These are phyloP conservation scores for Lagerstroemia speciosa DNA, from an alignment of 345 rosid species.

Conservation along the genomic window DNA sequence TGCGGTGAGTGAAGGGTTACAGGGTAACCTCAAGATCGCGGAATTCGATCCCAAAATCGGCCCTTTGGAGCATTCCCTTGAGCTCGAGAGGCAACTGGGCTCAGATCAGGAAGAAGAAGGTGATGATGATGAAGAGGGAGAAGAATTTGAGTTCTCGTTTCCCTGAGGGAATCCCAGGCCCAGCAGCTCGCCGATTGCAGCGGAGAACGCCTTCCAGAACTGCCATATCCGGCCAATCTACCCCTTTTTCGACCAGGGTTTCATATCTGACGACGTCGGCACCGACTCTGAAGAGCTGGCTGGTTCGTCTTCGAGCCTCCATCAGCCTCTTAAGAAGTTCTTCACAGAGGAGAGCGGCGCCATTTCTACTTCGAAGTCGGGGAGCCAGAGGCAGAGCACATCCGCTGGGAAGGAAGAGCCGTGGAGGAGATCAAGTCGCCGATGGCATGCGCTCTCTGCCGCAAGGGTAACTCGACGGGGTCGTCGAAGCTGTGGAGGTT, in stretches of 20 bases:
- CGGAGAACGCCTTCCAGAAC: constrained; percentile 38
- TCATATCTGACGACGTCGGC: constrained; percentile 15
- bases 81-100: background rate
- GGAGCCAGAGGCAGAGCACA: constrained; percentile 20
- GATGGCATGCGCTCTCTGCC: constrained; percentile 34
- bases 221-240: constrained; percentile 47
- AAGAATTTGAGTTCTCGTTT: constrained; percentile 40
- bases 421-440: constrained; percentile 36
- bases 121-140: constrained; percentile 18
- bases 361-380: background rate
- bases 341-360: constrained; percentile 23
- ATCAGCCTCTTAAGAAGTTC: constrained; percentile 28
- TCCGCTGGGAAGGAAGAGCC: constrained; percentile 30
- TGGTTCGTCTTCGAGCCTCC: background rate
- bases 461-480: constrained; percentile 57
- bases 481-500: constrained; percentile 45
- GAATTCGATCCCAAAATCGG: background rate
- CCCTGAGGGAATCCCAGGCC: constrained; percentile 22
- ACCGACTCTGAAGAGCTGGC: background rate
- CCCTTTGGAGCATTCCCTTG: background rate
- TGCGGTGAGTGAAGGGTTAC: background rate
- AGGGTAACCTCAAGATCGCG: background rate
- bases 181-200: constrained; percentile 33
- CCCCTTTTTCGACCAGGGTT: constrained; percentile 32
- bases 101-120: constrained; percentile 7